Percentiles rank a stretch among this genome's conserved stretches.
Evolutionary conservation across 2,329 filamentous ascomycete species (phyloP).

Genomic region (Neofusicoccum ribis): DNA sequence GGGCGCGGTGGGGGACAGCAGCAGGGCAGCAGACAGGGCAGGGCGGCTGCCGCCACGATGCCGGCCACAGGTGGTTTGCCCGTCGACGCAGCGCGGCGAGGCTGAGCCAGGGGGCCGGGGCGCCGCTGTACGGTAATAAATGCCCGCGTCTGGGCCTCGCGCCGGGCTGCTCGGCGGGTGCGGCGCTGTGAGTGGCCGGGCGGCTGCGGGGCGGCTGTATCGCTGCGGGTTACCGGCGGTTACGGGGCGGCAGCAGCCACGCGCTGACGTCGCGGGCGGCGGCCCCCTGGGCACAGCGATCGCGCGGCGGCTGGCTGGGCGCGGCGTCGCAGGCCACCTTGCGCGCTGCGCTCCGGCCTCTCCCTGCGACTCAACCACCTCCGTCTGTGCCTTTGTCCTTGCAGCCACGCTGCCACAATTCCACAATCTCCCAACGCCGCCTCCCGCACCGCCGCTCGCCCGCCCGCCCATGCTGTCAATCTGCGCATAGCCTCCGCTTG

Average conservation of each 20-base stretch:
- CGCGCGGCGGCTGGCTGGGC: background rate
- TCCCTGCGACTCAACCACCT: constrained; percentile 13
- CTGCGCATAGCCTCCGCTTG: background rate
- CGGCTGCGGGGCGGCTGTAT: no score
- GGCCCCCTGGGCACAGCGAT: background rate
- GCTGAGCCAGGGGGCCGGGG: background rate
- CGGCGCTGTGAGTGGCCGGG: no score
- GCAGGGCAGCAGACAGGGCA: background rate
- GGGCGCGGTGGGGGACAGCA: no score
- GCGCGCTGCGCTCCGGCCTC: constrained; percentile 3
- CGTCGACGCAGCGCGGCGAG: constrained; percentile 12
- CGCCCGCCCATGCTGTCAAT: background rate
- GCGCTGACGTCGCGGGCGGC: no score
- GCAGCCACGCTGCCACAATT: constrained; percentile 7
- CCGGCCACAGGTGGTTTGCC: background rate
- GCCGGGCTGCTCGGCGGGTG: no score
- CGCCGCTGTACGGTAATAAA: background rate
- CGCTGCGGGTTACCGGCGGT: no score
- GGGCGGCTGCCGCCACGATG: background rate
- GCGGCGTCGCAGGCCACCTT: background rate
- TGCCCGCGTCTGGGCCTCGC: no score
- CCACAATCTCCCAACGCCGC: constrained; percentile 1
- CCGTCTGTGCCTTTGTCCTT: constrained; percentile 16
- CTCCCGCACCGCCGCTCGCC: background rate
- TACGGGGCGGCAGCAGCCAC: no score